These are phyloP conservation scores for Rosa rugosa DNA, from an alignment of 306 rosid species.

Conservation along the genomic window DNA sequence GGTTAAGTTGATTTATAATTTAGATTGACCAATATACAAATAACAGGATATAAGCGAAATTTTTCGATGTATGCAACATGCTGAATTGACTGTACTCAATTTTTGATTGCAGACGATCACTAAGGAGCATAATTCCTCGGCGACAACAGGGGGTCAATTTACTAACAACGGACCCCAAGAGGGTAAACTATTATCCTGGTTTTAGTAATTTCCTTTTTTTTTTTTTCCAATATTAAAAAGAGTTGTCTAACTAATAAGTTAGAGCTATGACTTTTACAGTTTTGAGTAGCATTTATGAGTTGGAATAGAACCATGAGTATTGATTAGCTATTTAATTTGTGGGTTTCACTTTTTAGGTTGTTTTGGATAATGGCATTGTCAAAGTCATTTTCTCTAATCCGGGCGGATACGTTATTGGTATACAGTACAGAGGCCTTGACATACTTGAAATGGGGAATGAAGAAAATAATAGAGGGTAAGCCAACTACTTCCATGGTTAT, in stretches of 20 bases:
- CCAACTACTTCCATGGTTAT: neutral
- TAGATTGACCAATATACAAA: neutral
- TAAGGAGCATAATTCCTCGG: neutral
- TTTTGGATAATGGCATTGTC: constrained; percentile 58
- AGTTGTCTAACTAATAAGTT: neutral
- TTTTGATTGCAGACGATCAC: constrained; percentile 12
- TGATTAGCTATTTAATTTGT: neutral
- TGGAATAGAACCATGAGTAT: neutral
- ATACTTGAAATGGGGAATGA: constrained; percentile 35
- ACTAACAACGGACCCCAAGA: neutral
- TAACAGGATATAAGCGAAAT: neutral
- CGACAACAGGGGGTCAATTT: neutral
- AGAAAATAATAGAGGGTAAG: constrained; percentile 59
- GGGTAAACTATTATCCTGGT: neutral
- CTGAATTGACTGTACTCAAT: neutral
- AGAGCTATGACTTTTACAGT: neutral
- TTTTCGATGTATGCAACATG: neutral
- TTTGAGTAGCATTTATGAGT: neutral
- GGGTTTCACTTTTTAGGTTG: constrained; percentile 40
- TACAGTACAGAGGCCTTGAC: constrained; percentile 46
- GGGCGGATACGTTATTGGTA: constrained; percentile 48
- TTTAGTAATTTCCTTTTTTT: neutral
- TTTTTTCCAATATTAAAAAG: neutral
- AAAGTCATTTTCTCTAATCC: constrained; percentile 52
- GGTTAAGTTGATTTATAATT: neutral